Evolutionary conservation across 495 filamentous ascomycete species (phyloP).

Genomic region (Beverwykella pulmonaria): DNA sequence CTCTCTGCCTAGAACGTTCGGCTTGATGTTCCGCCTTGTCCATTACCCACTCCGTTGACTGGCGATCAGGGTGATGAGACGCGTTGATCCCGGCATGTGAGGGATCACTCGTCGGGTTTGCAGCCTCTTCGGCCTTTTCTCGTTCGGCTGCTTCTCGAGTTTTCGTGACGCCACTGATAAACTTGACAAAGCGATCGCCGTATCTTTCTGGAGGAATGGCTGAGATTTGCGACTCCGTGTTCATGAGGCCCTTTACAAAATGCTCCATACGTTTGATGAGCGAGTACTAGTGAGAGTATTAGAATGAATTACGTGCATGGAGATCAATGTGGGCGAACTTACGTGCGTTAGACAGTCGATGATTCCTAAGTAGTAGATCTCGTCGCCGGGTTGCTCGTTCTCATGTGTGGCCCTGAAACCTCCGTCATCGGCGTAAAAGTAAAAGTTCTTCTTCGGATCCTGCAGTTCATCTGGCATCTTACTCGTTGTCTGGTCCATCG

Average conservation of each 20-base stretch:
- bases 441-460: slow-evolving; percentile 63
- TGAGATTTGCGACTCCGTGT: slow-evolving; percentile 81
- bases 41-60: slow-evolving; percentile 55
- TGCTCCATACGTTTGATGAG: slow-evolving; percentile 86
- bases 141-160: slow-evolving; percentile 74
- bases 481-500: slow-evolving; percentile 76
- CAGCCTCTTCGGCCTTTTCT: slow-evolving; percentile 49
- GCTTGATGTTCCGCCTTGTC: slow-evolving; percentile 56
- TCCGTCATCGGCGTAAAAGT: slow-evolving; percentile 93
- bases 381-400: slow-evolving; percentile 78
- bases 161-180: slow-evolving; percentile 89
- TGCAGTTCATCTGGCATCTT: slow-evolving; percentile 89
- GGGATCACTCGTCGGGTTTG: slow-evolving; percentile 35
- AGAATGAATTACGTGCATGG: not conserved
- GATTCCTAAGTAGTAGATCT: slow-evolving; percentile 97
- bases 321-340: slow-evolving; percentile 47
- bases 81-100: slow-evolving; percentile 47
- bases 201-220: slow-evolving; percentile 91
- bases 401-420: slow-evolving; percentile 93
- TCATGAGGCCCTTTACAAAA: slow-evolving; percentile 88
- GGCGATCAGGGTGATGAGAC: slow-evolving; percentile 48
- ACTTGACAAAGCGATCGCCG: slow-evolving; percentile 90
- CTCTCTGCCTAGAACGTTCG: slow-evolving; percentile 50
- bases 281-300: slow-evolving; percentile 64
- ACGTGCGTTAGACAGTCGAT: slow-evolving; percentile 97